Percentiles rank a stretch among this genome's conserved stretches.
These are phyloP conservation scores for Rhodomyrtus psidioides DNA, from an alignment of 441 rosid genomes.

Conservation along the genomic window DNA sequence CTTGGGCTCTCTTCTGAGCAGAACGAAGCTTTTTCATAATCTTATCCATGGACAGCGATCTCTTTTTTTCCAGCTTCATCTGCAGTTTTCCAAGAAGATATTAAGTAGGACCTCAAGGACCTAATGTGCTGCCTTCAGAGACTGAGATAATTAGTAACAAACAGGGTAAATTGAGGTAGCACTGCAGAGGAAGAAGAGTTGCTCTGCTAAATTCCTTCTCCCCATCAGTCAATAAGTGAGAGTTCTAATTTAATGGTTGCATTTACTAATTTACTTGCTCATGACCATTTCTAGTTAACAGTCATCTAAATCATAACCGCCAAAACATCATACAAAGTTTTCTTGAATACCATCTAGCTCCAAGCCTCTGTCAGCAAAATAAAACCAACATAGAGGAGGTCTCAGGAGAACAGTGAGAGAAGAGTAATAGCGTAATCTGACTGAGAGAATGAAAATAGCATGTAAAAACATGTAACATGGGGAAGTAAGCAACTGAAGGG, in stretches of 20 bases:
- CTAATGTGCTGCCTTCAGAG: not conserved
- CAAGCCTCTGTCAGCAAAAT: not conserved
- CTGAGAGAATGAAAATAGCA: not conserved
- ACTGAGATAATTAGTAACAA: not conserved
- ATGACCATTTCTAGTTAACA: not conserved
- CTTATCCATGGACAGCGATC: constrained; percentile 84
- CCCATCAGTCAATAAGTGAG: not conserved
- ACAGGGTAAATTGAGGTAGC: not conserved
- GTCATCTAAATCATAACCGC: not conserved
- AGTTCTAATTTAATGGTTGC: not conserved
- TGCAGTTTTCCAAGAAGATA: constrained; percentile 23
- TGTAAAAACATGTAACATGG: not conserved
- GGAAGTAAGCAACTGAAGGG: not conserved
- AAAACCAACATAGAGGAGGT: not conserved
- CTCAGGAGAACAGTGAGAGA: not conserved
- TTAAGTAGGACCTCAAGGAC: not conserved
- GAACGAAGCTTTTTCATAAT: constrained; percentile 82
- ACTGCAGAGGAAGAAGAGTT: not conserved
- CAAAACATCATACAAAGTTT: not conserved
- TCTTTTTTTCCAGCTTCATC: constrained; percentile 97
- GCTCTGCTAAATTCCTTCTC: not conserved
- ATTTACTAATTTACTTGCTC: not conserved
- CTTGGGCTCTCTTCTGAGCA: constrained; percentile 91
- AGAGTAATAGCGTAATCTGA: not conserved
- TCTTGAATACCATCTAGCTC: not conserved